These are phyloP conservation scores for Camelina neglecta DNA, from an alignment of 345 rosid species.

Conservation along the genomic window DNA sequence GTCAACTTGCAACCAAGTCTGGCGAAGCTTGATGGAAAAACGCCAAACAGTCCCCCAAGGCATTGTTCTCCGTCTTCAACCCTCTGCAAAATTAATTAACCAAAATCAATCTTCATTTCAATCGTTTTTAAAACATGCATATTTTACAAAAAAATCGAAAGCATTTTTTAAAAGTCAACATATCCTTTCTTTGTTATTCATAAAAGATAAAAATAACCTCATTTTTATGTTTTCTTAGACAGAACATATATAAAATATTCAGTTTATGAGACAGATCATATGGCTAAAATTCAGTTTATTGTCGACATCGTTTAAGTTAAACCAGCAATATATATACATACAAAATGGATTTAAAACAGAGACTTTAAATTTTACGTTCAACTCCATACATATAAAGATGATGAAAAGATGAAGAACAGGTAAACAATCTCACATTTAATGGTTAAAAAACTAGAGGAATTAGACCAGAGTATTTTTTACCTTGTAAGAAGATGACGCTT, in stretches of 20 bases:
- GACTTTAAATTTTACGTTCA: background rate
- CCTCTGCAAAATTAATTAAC: background rate
- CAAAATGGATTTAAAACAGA: background rate
- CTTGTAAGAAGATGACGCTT: background rate
- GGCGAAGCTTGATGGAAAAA: background rate
- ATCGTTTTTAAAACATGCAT: background rate
- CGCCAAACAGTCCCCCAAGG: background rate
- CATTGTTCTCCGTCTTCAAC: background rate
- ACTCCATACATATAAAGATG: background rate
- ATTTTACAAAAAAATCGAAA: background rate
- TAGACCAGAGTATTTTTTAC: conserved; percentile 1
- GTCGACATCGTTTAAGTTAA: background rate
- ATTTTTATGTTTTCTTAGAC: background rate
- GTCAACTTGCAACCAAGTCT: background rate
- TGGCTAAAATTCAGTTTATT: background rate
- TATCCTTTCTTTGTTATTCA: background rate
- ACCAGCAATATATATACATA: background rate
- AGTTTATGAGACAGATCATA: background rate
- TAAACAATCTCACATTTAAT: background rate
- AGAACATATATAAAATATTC: background rate
- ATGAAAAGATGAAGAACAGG: background rate
- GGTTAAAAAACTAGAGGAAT: background rate
- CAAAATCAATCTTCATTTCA: background rate
- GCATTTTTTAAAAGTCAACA: background rate
- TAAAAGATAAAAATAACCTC: background rate